Evolutionary conservation across 352 stramenopile species (phyloP).

Genomic region (Pythium insidiosum): DNA sequence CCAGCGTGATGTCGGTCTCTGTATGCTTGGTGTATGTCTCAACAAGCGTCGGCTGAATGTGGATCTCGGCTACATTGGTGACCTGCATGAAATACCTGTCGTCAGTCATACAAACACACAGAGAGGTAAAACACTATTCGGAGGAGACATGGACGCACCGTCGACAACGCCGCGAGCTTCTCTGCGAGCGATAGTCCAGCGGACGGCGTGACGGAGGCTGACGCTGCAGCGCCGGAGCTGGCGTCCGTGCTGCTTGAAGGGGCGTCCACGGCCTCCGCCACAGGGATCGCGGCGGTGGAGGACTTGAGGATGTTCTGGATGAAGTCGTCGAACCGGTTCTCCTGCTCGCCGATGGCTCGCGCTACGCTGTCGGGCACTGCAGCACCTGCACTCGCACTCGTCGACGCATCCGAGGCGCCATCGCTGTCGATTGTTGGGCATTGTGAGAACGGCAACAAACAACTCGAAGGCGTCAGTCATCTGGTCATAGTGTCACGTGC

Average conservation of each 20-base stretch:
- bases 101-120: background rate
- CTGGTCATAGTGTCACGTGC: too few relatives aligned
- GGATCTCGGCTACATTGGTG: conserved; percentile 61
- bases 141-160: conserved; percentile 18
- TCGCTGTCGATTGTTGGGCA: conserved; percentile 17
- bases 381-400: too few relatives aligned
- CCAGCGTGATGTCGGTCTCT: conserved; percentile 75
- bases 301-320: conserved; percentile 83
- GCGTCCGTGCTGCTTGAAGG: conserved; percentile 11
- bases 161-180: conserved; percentile 71
- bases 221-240: background rate
- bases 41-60: conserved; percentile 73
- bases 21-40: conserved; percentile 84
- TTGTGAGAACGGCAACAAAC: too few relatives aligned
- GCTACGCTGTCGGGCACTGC: conserved; percentile 33
- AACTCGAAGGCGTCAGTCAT: too few relatives aligned
- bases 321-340: conserved; percentile 64
- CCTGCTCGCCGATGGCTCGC: conserved; percentile 50
- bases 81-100: conserved; percentile 20
- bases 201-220: background rate
- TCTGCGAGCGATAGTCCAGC: conserved; percentile 53
- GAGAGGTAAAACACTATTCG: background rate
- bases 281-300: conserved; percentile 7
- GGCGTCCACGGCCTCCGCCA: background rate
- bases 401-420: too few relatives aligned